Conservation (phyloP, 2,329 filamentous ascomycete species). For the Incumbomyces lentus region DNA sequence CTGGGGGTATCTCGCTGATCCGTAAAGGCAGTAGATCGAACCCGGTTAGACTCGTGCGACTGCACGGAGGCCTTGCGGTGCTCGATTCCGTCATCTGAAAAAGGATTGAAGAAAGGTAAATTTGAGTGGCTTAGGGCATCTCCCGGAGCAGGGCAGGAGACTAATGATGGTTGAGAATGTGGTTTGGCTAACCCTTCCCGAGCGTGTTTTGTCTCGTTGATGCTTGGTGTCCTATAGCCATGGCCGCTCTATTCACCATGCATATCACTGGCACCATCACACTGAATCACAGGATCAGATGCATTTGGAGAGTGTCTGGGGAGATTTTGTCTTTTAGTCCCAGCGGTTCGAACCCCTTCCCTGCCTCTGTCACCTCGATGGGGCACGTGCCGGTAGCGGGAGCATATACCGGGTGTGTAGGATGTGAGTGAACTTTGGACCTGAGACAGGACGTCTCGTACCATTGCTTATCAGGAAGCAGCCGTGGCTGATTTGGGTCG, state of each 20-base stretch:
- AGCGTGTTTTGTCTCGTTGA: background rate
- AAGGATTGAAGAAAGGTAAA: constrained; percentile 2
- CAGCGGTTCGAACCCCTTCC: background rate
- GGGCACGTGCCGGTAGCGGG: background rate
- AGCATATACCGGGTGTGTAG: background rate
- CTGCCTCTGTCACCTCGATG: background rate
- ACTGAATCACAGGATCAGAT: background rate
- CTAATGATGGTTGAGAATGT: background rate
- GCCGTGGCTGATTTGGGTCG: too few species aligned
- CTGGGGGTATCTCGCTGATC: constrained; percentile 21
- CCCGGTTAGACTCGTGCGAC: constrained; percentile 7
- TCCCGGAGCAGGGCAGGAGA: background rate
- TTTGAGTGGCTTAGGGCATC: background rate
- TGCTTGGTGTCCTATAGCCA: background rate
- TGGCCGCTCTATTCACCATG: background rate
- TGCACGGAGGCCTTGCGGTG: background rate
- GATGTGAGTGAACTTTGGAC: background rate
- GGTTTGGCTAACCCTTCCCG: background rate
- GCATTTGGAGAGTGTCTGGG: background rate
- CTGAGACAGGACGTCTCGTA: too few species aligned
- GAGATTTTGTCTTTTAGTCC: background rate
- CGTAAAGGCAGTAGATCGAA: constrained; percentile 16
- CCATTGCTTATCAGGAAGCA: too few species aligned
- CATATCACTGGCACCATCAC: background rate
- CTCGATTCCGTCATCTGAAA: background rate